Conservation (phyloP, 1,139 yeast species). For the Sugiyamaella novakii region DNA sequence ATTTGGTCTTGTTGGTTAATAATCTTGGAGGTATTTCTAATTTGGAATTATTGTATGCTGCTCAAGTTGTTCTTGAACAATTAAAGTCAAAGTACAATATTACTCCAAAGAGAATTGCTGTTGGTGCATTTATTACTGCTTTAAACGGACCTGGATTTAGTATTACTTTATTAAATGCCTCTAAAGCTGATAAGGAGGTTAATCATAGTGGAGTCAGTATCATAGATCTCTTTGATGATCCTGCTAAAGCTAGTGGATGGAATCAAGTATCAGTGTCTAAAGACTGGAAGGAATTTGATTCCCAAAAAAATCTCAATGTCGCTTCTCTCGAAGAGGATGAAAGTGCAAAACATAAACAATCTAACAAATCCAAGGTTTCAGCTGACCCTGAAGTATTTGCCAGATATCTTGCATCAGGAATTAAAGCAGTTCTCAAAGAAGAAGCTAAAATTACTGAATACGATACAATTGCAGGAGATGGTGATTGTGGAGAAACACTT, state of each 20-base stretch:
- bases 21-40: slow-evolving; percentile 85
- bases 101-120: slow-evolving; percentile 63
- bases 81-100: slow-evolving; percentile 54
- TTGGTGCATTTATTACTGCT: slow-evolving; percentile 81
- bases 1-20: slow-evolving; percentile 68
- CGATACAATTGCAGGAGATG: slow-evolving; percentile 93
- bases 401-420: slow-evolving; percentile 51
- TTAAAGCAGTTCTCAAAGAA: slow-evolving; percentile 51
- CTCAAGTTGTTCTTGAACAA: slow-evolving; percentile 51
- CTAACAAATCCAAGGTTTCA: slow-evolving; percentile 39
- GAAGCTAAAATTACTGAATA: slow-evolving; percentile 84
- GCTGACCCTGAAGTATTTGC: slow-evolving; percentile 49
- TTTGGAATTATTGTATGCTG: slow-evolving; percentile 69
- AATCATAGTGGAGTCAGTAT: slow-evolving; percentile 30
- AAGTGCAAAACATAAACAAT: slow-evolving; percentile 20
- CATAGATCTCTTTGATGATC: slow-evolving; percentile 56
- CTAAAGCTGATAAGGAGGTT: slow-evolving; percentile 44
- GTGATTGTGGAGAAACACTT: slow-evolving; percentile 94
- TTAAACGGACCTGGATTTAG: slow-evolving; percentile 91
- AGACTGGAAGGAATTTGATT: slow-evolving; percentile 44
- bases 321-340: slow-evolving; percentile 29
- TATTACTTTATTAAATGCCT: slow-evolving; percentile 69
- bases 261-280: slow-evolving; percentile 45
- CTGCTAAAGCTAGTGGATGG: slow-evolving; percentile 86
- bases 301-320: slow-evolving; percentile 47